Conservation (phyloP, 2,329 filamentous ascomycete genomes). For the Botrytis galanthina region DNA sequence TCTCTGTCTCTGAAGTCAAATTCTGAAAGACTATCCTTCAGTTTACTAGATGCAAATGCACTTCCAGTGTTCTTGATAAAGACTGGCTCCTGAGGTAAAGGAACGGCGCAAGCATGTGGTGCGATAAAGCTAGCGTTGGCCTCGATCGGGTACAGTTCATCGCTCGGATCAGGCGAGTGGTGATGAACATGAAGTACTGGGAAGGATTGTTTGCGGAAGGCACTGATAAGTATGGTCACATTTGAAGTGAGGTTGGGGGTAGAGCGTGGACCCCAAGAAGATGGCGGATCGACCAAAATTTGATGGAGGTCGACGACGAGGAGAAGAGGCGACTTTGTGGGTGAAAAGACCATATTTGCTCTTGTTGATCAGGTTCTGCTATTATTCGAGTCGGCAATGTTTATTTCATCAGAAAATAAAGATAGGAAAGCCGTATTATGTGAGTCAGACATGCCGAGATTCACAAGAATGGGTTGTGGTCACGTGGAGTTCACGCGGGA, state of each 20-base stretch:
- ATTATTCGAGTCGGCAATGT: neutral
- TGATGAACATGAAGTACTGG: conserved; percentile 31
- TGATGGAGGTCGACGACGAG: conserved; percentile 32
- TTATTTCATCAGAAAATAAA: neutral
- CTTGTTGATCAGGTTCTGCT: neutral
- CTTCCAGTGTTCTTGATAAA: conserved; percentile 30
- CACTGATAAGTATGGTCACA: conserved; percentile 23
- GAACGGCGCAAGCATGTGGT: conserved; percentile 26
- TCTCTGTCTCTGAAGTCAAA: conserved; percentile 21
- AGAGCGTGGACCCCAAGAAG: conserved; percentile 30
- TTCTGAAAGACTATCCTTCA: conserved; percentile 11
- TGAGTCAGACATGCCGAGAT: conserved; percentile 1
- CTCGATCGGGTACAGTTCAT: conserved; percentile 21
- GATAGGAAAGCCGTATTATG: no score
- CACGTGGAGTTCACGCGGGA: neutral
- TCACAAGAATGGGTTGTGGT: neutral
- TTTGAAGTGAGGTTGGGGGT: conserved; percentile 28
- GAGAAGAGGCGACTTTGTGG: conserved; percentile 23
- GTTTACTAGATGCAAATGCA: conserved; percentile 24
- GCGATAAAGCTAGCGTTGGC: conserved; percentile 23
- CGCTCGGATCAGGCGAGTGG: conserved; percentile 22
- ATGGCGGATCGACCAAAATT: conserved; percentile 23
- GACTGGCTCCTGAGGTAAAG: conserved; percentile 20
- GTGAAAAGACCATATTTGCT: neutral
- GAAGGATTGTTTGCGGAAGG: conserved; percentile 26